Conservation (phyloP, 805 yeast species). For the Metschnikowia peoriensis region DNA sequence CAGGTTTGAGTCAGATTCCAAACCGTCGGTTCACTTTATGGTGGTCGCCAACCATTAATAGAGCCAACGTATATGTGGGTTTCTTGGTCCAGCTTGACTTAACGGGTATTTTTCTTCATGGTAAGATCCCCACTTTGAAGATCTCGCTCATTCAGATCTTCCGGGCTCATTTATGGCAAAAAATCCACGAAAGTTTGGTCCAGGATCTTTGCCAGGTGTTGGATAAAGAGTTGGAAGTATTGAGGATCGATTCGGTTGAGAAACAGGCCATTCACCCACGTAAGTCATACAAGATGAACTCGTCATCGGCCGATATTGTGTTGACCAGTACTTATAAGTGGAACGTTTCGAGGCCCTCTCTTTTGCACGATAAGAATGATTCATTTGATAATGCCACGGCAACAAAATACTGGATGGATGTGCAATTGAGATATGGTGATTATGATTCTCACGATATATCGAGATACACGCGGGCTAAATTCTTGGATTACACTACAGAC, state of each 20-base stretch:
- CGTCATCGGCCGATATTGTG: constrained; percentile 90
- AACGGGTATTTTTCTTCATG: constrained; percentile 96
- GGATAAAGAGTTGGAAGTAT: constrained; percentile 79
- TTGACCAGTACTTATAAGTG: constrained; percentile 73
- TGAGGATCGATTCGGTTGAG: constrained; percentile 81
- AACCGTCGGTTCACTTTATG: constrained; percentile 94
- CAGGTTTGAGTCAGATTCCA: constrained; percentile 96
- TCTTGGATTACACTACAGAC: constrained; percentile 89
- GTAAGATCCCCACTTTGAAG: constrained; percentile 95
- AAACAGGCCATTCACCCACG: constrained; percentile 95
- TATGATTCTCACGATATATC: constrained; percentile 97
- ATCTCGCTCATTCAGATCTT: constrained; percentile 94
- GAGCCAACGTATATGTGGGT: constrained; percentile 98
- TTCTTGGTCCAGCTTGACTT: constrained; percentile 93
- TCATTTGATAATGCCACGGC: constrained; percentile 54
- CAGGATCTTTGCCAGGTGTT: constrained; percentile 90
- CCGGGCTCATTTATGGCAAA: constrained; percentile 98
- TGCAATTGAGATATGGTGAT: constrained; percentile 94
- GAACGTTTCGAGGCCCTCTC: constrained; percentile 80
- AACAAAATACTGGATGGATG: constrained; percentile 89
- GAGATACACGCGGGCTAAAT: constrained; percentile 89
- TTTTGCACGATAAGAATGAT: constrained; percentile 71
- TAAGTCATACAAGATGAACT: constrained; percentile 94
- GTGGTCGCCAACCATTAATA: constrained; percentile 99
- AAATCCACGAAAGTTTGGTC: constrained; percentile 93